A percentile compares a stretch with the other conserved stretches of the same genome.
Conservation (phyloP, 2,329 filamentous ascomycete species). For the Leptoxyphium fumago region DNA sequence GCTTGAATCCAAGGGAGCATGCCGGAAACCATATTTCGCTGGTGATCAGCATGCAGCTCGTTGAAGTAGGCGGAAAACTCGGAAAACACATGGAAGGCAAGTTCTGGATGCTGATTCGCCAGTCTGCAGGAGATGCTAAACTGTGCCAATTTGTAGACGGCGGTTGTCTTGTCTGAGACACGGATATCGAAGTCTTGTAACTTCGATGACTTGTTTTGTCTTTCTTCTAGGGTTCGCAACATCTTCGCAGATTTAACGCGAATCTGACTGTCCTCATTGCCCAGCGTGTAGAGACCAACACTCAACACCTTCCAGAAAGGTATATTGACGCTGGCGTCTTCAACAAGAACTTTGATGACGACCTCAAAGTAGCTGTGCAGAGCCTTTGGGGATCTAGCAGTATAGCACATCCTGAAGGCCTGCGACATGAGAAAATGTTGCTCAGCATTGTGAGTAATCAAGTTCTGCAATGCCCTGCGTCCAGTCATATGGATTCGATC, state of each 20-base stretch:
- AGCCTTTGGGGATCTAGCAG: conserved; percentile 61
- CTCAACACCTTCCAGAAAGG: conserved; percentile 85
- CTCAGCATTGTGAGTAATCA: conserved; percentile 82
- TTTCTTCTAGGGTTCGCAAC: conserved; percentile 66
- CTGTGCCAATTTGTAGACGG: conserved; percentile 92
- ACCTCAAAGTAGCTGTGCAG: conserved; percentile 93
- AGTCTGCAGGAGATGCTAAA: conserved; percentile 90
- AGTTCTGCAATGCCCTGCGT: conserved; percentile 70
- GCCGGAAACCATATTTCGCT: conserved; percentile 86
- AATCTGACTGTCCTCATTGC: conserved; percentile 79
- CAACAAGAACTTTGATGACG: conserved; percentile 71
- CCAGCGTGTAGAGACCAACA: conserved; percentile 79
- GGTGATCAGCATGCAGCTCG: conserved; percentile 63
- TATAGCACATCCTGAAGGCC: conserved; percentile 82
- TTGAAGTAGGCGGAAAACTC: conserved; percentile 93
- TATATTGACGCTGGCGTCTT: conserved; percentile 54
- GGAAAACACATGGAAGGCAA: conserved; percentile 89
- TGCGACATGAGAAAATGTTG: conserved; percentile 74
- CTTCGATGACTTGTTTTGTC: conserved; percentile 73
- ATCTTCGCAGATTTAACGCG: conserved; percentile 75
- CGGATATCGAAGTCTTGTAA: conserved; percentile 97
- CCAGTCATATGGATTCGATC: conserved; percentile 88
- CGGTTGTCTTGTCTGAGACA: conserved; percentile 95
- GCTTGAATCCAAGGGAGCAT: conserved; percentile 94
- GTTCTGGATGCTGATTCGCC: conserved; percentile 72